Conservation (phyloP, 2,329 filamentous ascomycete genomes). For the Colletotrichum sp. region DNA sequence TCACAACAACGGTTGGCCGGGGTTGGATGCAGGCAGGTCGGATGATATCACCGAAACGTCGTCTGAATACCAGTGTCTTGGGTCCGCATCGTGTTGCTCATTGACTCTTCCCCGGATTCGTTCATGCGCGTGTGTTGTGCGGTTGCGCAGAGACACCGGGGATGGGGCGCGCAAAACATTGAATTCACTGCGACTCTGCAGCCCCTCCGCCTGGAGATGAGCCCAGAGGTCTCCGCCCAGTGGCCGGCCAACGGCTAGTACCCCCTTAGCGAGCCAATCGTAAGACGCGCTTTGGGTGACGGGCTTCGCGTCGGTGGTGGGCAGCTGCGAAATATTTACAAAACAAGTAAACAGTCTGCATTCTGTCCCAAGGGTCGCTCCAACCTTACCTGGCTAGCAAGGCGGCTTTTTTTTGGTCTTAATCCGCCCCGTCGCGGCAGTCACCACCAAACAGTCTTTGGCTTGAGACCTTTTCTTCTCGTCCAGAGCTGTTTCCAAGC, state of each 20-base stretch:
- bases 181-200: neutral
- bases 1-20: constrained; percentile 2
- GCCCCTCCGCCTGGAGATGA: neutral
- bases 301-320: constrained; percentile 10
- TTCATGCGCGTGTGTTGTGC: constrained; percentile 8
- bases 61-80: constrained; percentile 8
- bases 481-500: constrained; percentile 2
- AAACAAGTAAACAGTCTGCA: constrained; percentile 14
- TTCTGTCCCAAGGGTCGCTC: constrained; percentile 10
- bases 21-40: neutral
- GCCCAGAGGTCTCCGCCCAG: constrained; percentile 1
- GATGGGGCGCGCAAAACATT: neutral
- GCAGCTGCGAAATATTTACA: constrained; percentile 14
- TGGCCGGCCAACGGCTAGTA: constrained; percentile 6
- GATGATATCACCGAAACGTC: neutral
- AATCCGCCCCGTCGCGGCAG: constrained; percentile 8
- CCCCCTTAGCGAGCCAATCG: neutral
- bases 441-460: constrained; percentile 9
- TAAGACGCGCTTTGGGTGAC: neutral
- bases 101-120: constrained; percentile 8
- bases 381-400: neutral
- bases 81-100: neutral
- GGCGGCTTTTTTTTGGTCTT: constrained; percentile 17
- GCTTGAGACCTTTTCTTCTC: constrained; percentile 3
- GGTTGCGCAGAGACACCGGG: neutral